Percentiles rank a stretch among this genome's conserved stretches.
Conservation (phyloP, 2,329 filamentous ascomycete genomes). For the Aspergillus sp. region DNA sequence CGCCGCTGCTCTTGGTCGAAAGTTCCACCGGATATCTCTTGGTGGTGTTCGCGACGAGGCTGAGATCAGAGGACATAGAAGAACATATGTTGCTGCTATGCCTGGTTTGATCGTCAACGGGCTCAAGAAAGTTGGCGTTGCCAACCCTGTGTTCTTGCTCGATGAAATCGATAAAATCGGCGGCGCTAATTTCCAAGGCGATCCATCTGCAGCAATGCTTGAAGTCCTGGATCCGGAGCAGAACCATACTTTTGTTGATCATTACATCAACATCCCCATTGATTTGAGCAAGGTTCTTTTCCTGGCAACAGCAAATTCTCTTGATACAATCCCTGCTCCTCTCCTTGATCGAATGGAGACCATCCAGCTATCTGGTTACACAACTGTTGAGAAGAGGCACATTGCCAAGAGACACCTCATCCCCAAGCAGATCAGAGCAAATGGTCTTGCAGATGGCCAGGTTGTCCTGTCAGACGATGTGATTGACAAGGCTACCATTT, state of each 20-base stretch:
- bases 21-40: conserved; percentile 95
- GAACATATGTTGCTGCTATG: conserved; percentile 99
- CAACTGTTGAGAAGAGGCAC: conserved; percentile 92
- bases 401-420: conserved; percentile 93
- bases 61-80: conserved; percentile 89
- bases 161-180: conserved; percentile 99
- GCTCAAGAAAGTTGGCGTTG: conserved; percentile 89
- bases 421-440: conserved; percentile 89
- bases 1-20: conserved; percentile 84
- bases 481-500: conserved; percentile 91
- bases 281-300: conserved; percentile 96
- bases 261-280: conserved; percentile 94
- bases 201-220: conserved; percentile 95
- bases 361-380: conserved; percentile 90
- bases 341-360: conserved; percentile 96
- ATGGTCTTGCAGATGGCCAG: conserved; percentile 76
- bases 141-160: conserved; percentile 91
- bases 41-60: conserved; percentile 95
- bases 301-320: conserved; percentile 91
- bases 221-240: conserved; percentile 97
- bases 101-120: conserved; percentile 92
- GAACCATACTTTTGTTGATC: conserved; percentile 90
- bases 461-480: conserved; percentile 78
- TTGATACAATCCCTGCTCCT: conserved; percentile 93
- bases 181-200: conserved; percentile 85